These are phyloP conservation scores for Penicillium riverlandense DNA, from an alignment of 495 filamentous ascomycete species.

Conservation along the genomic window DNA sequence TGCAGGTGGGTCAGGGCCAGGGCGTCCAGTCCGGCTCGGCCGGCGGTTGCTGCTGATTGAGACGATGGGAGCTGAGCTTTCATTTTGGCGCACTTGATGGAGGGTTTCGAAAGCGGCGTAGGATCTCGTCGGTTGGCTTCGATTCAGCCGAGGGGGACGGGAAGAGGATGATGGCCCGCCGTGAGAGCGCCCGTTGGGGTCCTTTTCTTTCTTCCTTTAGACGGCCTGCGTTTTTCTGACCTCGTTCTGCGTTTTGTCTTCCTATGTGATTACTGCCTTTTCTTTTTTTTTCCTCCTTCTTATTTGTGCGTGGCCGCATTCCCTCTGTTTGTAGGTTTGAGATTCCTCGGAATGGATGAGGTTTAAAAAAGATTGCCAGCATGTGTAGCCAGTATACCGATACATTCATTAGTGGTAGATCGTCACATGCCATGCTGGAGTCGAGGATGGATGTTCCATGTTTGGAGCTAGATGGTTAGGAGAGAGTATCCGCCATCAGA, in stretches of 20 bases:
- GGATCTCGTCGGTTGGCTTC: slow-evolving; percentile 9
- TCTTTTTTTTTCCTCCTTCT: slow-evolving; percentile 11
- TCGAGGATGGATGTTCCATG: too few relatives aligned
- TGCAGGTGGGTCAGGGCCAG: slow-evolving; percentile 89
- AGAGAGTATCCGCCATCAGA: too few relatives aligned
- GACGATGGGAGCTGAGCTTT: slow-evolving; percentile 20
- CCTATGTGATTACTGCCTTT: slow-evolving; percentile 22
- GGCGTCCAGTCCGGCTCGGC: slow-evolving; percentile 87
- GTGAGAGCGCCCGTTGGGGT: background rate
- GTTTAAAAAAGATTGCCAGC: too few relatives aligned
- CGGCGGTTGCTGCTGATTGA: slow-evolving; percentile 86
- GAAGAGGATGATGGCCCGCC: too few relatives aligned
- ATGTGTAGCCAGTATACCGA: too few relatives aligned
- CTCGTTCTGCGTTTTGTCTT: slow-evolving; percentile 14
- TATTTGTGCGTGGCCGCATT: slow-evolving; percentile 17
- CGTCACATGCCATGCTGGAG: too few relatives aligned
- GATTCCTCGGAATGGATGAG: too few relatives aligned
- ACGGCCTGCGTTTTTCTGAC: slow-evolving; percentile 28
- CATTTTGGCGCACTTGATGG: slow-evolving; percentile 24
- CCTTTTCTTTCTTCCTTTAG: slow-evolving; percentile 27
- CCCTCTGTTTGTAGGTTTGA: slow-evolving; percentile 15
- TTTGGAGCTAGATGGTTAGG: too few relatives aligned
- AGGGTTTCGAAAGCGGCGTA: slow-evolving; percentile 15
- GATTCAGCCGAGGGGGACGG: too few relatives aligned
- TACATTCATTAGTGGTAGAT: too few relatives aligned